Percentiles rank a stretch among this genome's conserved stretches.
Conservation (phyloP, 2,329 filamentous ascomycete genomes). For the Cladophialophora chaetospira region DNA sequence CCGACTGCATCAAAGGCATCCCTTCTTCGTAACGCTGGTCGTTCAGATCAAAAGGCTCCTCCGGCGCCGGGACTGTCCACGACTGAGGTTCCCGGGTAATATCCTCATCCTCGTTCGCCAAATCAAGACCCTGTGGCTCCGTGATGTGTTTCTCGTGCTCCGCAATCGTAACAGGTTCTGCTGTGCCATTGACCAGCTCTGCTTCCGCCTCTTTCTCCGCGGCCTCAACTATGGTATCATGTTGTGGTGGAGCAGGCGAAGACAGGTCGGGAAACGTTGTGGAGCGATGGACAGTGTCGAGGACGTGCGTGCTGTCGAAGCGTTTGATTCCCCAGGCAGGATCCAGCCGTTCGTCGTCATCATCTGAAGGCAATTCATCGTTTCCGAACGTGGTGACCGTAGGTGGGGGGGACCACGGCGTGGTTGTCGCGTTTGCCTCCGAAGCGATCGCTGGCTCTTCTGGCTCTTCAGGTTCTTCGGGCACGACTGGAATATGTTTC, state of each 20-base stretch:
- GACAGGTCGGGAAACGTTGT: conserved; percentile 30
- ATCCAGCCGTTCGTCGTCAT: conserved; percentile 30
- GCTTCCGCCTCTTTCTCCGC: neutral
- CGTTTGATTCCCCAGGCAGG: conserved; percentile 33
- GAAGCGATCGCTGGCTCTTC: too few relatives aligned
- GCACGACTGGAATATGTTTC: neutral
- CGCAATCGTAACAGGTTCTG: neutral
- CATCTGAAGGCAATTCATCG: conserved; percentile 29
- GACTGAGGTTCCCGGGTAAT: conserved; percentile 1
- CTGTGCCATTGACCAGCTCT: neutral
- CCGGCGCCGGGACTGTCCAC: conserved; percentile 21
- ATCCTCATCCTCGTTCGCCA: conserved; percentile 16
- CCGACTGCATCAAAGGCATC: conserved; percentile 27
- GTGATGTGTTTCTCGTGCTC: conserved; percentile 2
- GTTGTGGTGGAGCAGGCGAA: neutral
- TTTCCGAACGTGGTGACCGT: neutral
- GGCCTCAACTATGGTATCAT: neutral
- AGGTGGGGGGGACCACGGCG: conserved; percentile 7
- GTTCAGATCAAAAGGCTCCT: conserved; percentile 13
- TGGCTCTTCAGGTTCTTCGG: neutral
- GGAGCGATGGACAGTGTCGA: conserved; percentile 28
- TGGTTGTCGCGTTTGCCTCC: too few relatives aligned
- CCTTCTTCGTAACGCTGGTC: conserved; percentile 32
- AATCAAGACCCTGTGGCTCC: conserved; percentile 11
- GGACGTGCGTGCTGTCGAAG: conserved; percentile 26